These are phyloP conservation scores for Potentilla sterilis DNA, from an alignment of 306 rosid genomes.

Conservation along the genomic window DNA sequence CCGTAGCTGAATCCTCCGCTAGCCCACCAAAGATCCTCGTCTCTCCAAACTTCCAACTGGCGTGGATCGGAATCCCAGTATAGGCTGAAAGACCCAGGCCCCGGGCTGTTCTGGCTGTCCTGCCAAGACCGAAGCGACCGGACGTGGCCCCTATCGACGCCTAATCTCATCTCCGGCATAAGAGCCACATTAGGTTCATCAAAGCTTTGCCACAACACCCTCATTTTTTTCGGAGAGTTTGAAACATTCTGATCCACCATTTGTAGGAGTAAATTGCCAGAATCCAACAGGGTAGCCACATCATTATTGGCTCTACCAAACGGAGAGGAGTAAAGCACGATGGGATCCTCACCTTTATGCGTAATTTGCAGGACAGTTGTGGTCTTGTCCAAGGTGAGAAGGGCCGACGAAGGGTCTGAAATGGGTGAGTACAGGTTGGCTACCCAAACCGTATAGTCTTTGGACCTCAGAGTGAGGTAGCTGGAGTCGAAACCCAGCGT, in stretches of 20 bases:
- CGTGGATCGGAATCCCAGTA: background rate
- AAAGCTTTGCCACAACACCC: constrained; percentile 6
- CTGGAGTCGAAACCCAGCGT: background rate
- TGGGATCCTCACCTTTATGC: background rate
- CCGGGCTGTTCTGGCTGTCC: background rate
- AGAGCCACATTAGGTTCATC: constrained; percentile 10
- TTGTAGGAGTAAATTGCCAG: background rate
- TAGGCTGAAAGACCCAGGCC: background rate
- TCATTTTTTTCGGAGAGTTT: background rate
- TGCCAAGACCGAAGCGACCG: background rate
- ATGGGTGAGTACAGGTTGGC: background rate
- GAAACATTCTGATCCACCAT: background rate
- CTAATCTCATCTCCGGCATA: constrained; percentile 13
- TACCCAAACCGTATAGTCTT: background rate
- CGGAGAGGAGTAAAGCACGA: background rate
- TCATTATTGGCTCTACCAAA: background rate
- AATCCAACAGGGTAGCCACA: background rate
- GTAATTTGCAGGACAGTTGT: background rate
- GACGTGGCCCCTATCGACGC: background rate
- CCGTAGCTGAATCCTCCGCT: background rate
- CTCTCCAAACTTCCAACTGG: background rate
- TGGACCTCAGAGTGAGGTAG: background rate
- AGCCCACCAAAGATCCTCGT: background rate
- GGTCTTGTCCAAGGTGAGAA: background rate
- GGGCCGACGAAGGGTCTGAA: background rate